phyloP scores from a whole-genome alignment of 1,284 basidiomycete genomes.

The Afroboletus lepidellus region DNA sequence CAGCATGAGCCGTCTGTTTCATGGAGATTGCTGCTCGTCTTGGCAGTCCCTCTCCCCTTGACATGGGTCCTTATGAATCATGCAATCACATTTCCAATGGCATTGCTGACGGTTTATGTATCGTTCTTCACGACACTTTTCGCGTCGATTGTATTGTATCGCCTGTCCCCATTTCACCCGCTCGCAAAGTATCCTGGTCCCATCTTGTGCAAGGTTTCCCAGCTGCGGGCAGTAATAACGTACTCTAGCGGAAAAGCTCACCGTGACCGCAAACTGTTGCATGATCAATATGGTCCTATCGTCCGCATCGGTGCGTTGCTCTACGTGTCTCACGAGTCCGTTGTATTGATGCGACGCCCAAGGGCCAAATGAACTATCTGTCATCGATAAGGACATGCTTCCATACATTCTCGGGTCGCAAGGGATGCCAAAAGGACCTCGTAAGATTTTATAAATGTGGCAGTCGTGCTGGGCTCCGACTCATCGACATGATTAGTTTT shows the following conservation, averaged over 20 bases:
- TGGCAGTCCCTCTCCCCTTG: slow-evolving; percentile 16
- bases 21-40: slow-evolving; percentile 13
- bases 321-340: neutral
- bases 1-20: slow-evolving; percentile 19
- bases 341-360: slow-evolving; percentile 10
- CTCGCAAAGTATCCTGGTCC: slow-evolving; percentile 37
- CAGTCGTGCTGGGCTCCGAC: neutral
- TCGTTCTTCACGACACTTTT: slow-evolving; percentile 25
- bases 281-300: slow-evolving; percentile 28
- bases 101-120: slow-evolving; percentile 9
- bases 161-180: slow-evolving; percentile 36
- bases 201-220: slow-evolving; percentile 25
- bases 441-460: slow-evolving; percentile 14
- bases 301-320: slow-evolving; percentile 28
- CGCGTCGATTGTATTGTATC: slow-evolving; percentile 29
- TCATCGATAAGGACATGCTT: slow-evolving; percentile 24
- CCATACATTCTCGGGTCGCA: slow-evolving; percentile 25
- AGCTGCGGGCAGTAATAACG: slow-evolving; percentile 21
- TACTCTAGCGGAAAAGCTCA: slow-evolving; percentile 20
- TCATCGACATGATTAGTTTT: slow-evolving; percentile 18
- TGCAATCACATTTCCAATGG: slow-evolving; percentile 2
- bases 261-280: slow-evolving; percentile 22
- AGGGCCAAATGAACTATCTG: slow-evolving; percentile 31
- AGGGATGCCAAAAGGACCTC: slow-evolving; percentile 29
- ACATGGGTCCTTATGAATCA: slow-evolving; percentile 11